These are phyloP conservation scores for Houttuynia cordata DNA, from an alignment of 164 flowering plant species.

Conservation along the genomic window DNA sequence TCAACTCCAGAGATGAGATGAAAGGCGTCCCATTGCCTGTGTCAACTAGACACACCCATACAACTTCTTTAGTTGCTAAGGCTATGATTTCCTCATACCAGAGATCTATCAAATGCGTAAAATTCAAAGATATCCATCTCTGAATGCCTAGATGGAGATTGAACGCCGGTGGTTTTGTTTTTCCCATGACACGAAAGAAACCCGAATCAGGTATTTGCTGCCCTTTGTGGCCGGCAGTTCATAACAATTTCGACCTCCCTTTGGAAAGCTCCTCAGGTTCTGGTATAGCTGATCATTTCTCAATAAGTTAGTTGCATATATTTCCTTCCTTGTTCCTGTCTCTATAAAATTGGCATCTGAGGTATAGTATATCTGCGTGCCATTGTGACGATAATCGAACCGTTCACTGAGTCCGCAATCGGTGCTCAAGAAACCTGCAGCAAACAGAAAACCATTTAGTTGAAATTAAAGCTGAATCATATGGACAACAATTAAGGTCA, in stretches of 20 bases:
- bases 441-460: too few species aligned
- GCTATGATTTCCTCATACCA: conserved; percentile 17
- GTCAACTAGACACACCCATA: conserved; percentile 31
- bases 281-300: background rate
- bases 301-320: background rate
- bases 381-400: too few species aligned
- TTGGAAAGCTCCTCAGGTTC: too few species aligned
- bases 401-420: too few species aligned
- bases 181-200: conserved; percentile 13
- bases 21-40: conserved; percentile 31
- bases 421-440: too few species aligned
- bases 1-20: conserved; percentile 29
- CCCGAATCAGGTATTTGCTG: conserved; percentile 3
- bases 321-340: background rate
- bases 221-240: background rate
- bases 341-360: conserved; percentile 2
- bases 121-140: conserved; percentile 18
- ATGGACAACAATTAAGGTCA: too few species aligned
- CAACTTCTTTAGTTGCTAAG: conserved; percentile 4
- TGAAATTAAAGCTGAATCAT: too few species aligned
- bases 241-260: conserved; percentile 4
- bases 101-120: background rate
- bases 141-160: conserved; percentile 27
- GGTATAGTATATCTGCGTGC: too few species aligned
- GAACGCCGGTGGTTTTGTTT: conserved; percentile 16